phyloP scores from a whole-genome alignment of 23 red algal genomes.

The Gracilaria domingensis region DNA sequence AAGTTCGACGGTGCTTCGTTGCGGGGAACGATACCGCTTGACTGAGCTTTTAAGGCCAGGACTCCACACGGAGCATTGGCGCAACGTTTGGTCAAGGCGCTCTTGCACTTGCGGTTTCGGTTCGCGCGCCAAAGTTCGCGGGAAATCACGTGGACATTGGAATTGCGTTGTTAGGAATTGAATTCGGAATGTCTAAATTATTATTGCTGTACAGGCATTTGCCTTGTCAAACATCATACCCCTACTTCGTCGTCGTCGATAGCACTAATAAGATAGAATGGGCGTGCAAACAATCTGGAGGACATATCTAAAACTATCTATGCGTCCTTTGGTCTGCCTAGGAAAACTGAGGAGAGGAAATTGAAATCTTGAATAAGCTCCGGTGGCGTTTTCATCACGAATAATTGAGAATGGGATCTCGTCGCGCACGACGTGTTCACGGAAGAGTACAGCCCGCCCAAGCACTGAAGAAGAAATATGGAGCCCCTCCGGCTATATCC shows the following conservation, averaged over 20 bases:
- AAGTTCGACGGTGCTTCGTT: not conserved
- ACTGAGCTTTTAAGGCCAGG: not conserved
- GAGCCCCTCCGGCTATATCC: not conserved
- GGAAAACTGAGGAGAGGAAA: no score
- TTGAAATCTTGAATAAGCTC: not conserved
- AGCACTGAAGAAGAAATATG: conserved; percentile 6
- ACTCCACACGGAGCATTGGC: not conserved
- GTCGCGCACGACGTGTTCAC: conserved; percentile 43
- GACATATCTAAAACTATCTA: no score
- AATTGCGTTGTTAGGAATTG: not conserved
- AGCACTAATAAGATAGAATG: no score
- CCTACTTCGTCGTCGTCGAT: no score
- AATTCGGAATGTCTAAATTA: not conserved
- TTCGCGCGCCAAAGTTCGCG: not conserved
- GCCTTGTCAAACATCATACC: no score
- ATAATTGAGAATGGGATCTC: conserved; percentile 44
- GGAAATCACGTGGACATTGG: not conserved
- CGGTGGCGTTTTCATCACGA: not conserved
- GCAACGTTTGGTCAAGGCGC: not conserved
- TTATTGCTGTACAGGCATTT: no score
- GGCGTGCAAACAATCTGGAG: no score
- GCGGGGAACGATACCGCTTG: no score
- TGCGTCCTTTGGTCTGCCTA: no score
- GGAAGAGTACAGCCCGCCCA: conserved; percentile 35
- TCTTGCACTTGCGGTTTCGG: conserved; percentile 24